Evolutionary conservation across 192 early-diverging fungal genomes (phyloP).

Genomic region (Coemansia guatemalensis): DNA sequence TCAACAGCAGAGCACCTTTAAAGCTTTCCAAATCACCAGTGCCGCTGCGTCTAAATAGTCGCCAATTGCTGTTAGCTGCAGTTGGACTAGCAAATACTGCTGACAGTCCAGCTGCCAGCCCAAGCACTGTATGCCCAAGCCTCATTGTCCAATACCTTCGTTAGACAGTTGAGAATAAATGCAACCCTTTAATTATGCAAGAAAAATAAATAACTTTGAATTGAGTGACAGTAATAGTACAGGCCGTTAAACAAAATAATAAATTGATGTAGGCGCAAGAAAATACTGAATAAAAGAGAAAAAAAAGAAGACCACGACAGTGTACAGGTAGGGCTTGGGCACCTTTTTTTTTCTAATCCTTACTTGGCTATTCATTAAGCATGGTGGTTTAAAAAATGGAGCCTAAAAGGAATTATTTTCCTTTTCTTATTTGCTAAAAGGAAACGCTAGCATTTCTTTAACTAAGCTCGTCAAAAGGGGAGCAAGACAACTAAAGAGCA

Average conservation of each 20-base stretch:
- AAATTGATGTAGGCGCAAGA: neutral
- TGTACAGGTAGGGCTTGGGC: no score
- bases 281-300: slow-evolving; percentile 3
- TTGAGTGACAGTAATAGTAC: neutral
- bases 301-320: neutral
- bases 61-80: neutral
- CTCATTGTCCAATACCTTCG: slow-evolving; percentile 12
- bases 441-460: no score
- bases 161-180: neutral
- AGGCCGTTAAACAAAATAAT: slow-evolving; percentile 2
- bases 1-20: slow-evolving; percentile 42
- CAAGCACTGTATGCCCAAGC: slow-evolving; percentile 15
- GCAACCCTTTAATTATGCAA: neutral
- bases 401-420: no score
- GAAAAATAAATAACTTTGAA: neutral
- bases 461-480: no score
- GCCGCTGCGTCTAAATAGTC: slow-evolving; percentile 19
- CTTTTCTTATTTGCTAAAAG: no score
- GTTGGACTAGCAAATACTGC: slow-evolving; percentile 13
- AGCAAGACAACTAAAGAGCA: no score
- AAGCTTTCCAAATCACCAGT: slow-evolving; percentile 33
- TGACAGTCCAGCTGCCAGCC: slow-evolving; percentile 51
- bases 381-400: no score
- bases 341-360: no score
- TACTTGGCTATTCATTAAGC: no score